These are phyloP conservation scores for Beta vulgaris DNA, from an alignment of 148 eudicot species.

Conservation along the genomic window DNA sequence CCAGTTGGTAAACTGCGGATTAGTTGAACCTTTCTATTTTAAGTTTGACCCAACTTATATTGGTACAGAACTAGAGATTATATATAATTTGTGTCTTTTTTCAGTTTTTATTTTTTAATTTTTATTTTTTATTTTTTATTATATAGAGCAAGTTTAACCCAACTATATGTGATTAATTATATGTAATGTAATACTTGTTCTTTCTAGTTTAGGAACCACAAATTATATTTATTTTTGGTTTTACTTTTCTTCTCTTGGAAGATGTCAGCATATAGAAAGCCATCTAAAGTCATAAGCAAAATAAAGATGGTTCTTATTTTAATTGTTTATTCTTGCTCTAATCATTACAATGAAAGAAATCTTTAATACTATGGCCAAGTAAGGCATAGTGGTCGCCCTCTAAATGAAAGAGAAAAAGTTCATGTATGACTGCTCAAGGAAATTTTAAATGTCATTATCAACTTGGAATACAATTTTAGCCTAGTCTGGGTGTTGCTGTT, in stretches of 20 bases:
- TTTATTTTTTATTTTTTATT: too few relatives aligned
- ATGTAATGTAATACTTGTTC: not conserved
- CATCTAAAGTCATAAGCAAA: not conserved
- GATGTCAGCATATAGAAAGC: not conserved
- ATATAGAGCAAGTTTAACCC: not conserved
- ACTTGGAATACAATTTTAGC: not conserved
- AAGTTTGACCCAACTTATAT: not conserved
- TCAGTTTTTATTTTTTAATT: too few relatives aligned
- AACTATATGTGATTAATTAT: not conserved
- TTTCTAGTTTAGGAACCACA: not conserved
- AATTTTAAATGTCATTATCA: not conserved
- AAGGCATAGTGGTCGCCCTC: constrained; percentile 15
- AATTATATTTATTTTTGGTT: not conserved
- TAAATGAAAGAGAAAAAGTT: not conserved
- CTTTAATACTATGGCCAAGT: not conserved
- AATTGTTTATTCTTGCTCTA: not conserved
- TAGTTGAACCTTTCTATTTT: constrained; percentile 2
- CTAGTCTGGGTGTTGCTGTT: not conserved
- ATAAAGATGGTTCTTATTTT: not conserved
- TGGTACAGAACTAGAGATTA: too few relatives aligned
- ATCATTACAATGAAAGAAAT: not conserved
- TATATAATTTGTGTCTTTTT: too few relatives aligned
- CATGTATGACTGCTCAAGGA: not conserved
- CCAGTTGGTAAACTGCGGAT: constrained; percentile 5
- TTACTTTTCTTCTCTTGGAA: not conserved